A percentile compares a stretch with the other conserved stretches of the same genome.
Conservation (phyloP, 179 eudicot species). For the Silene noctiflora region DNA sequence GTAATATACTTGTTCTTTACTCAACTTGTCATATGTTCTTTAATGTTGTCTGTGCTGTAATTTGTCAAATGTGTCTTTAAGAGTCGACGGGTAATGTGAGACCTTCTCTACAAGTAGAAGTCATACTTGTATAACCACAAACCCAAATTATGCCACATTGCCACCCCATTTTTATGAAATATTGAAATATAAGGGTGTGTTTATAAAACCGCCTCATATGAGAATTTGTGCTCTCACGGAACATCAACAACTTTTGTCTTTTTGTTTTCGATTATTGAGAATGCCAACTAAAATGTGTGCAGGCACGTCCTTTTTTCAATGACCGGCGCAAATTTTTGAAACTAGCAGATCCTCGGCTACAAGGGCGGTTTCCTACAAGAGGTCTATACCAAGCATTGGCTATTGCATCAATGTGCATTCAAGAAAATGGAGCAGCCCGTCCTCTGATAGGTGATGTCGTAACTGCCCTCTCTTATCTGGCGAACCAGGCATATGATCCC, state of each 20-base stretch:
- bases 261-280: slow-evolving; percentile 1
- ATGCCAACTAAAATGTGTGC: slow-evolving; percentile 20
- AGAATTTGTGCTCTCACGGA: not conserved
- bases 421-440: slow-evolving; percentile 79
- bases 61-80: not conserved
- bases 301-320: slow-evolving; percentile 82
- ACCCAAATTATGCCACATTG: not conserved
- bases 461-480: slow-evolving; percentile 84
- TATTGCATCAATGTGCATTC: slow-evolving; percentile 93
- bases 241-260: not conserved
- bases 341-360: slow-evolving; percentile 70
- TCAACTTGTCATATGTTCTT: not conserved
- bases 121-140: not conserved
- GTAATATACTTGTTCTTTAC: slow-evolving; percentile 28
- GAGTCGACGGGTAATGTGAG: too few species aligned
- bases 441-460: slow-evolving; percentile 87
- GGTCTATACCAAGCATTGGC: slow-evolving; percentile 91
- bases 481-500: slow-evolving; percentile 62
- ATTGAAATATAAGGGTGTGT: not conserved
- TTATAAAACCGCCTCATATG: not conserved
- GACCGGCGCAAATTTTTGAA: slow-evolving; percentile 63
- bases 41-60: not conserved
- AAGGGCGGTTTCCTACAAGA: slow-evolving; percentile 71
- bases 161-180: not conserved
- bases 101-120: not conserved